phyloP scores from a whole-genome alignment of 2,329 filamentous ascomycete genomes.

The Cryphonectria carpinicola region DNA sequence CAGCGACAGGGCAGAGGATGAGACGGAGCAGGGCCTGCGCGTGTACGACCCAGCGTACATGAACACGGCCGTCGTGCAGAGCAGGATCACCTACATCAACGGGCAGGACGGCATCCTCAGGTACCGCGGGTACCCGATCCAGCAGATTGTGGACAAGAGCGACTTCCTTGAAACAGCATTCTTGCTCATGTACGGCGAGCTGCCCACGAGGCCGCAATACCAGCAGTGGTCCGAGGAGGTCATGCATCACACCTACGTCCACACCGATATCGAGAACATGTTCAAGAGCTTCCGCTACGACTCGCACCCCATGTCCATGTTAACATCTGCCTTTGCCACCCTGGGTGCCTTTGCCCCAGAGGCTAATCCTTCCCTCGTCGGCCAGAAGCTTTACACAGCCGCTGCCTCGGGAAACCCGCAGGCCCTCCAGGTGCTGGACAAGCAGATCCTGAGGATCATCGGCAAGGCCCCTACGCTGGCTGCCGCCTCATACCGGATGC shows the following conservation, averaged over 20 bases:
- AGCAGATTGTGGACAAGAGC: conserved; percentile 53
- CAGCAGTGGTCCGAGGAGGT: conserved; percentile 50
- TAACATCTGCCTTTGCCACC: conserved; percentile 54
- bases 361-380: conserved; percentile 53
- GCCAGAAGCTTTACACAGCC: conserved; percentile 54
- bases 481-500: conserved; percentile 56
- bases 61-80: conserved; percentile 56
- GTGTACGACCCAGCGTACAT: conserved; percentile 57
- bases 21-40: conserved; percentile 53
- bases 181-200: conserved; percentile 55
- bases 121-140: conserved; percentile 56
- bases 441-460: conserved; percentile 56
- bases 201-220: conserved; percentile 48
- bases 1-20: conserved; percentile 46
- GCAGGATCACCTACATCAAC: conserved; percentile 57
- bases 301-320: conserved; percentile 57
- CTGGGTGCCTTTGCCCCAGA: conserved; percentile 55
- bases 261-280: conserved; percentile 54
- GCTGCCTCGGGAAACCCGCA: conserved; percentile 46
- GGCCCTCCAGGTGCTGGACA: conserved; percentile 50
- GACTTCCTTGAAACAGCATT: conserved; percentile 55
- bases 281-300: conserved; percentile 56
- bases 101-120: conserved; percentile 55
- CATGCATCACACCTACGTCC: conserved; percentile 55
- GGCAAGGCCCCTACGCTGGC: conserved; percentile 56